A percentile compares a stretch with the other conserved stretches of the same genome.
phyloP scores from a whole-genome alignment of 108 stramenopile genomes.

The Cyclotella baltica region DNA sequence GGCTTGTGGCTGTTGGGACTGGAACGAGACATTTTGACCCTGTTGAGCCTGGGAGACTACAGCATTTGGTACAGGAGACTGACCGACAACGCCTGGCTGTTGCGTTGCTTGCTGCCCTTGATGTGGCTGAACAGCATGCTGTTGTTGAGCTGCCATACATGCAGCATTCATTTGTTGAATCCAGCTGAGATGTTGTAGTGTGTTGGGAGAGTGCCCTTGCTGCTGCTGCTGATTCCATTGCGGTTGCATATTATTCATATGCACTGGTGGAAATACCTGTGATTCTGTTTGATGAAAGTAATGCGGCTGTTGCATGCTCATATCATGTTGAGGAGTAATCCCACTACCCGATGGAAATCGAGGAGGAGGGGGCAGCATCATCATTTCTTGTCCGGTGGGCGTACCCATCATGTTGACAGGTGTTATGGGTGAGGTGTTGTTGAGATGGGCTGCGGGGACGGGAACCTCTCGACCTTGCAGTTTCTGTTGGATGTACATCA shows the following conservation, averaged over 20 bases:
- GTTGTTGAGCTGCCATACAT: conserved; percentile 35
- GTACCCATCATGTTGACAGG: conserved; percentile 72
- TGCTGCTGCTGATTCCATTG: conserved; percentile 13
- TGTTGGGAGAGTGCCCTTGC: conserved; percentile 5
- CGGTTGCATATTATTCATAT: conserved; percentile 26
- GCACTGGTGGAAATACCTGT: not conserved
- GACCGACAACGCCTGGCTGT: not conserved
- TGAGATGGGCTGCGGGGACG: conserved; percentile 11
- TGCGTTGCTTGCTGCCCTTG: too few species aligned
- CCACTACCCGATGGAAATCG: conserved; percentile 36
- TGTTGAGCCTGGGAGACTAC: conserved; percentile 33
- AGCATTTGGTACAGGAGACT: conserved; percentile 27
- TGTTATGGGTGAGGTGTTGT: conserved; percentile 68
- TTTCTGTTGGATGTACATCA: conserved; percentile 47
- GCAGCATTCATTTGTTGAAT: conserved; percentile 61
- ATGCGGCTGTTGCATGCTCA: conserved; percentile 22
- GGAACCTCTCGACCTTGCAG: conserved; percentile 31
- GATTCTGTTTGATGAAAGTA: conserved; percentile 24
- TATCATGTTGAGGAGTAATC: conserved; percentile 7
- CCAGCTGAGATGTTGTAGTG: conserved; percentile 60
- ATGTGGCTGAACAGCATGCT: conserved; percentile 9
- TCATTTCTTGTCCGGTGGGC: conserved; percentile 62
- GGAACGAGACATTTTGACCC: not conserved
- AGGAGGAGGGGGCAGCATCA: conserved; percentile 78
- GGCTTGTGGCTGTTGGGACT: conserved; percentile 23